A percentile compares a stretch with the other conserved stretches of the same genome.
Conservation (phyloP, 2,329 filamentous ascomycete species). For the Neospermospora avenae region DNA sequence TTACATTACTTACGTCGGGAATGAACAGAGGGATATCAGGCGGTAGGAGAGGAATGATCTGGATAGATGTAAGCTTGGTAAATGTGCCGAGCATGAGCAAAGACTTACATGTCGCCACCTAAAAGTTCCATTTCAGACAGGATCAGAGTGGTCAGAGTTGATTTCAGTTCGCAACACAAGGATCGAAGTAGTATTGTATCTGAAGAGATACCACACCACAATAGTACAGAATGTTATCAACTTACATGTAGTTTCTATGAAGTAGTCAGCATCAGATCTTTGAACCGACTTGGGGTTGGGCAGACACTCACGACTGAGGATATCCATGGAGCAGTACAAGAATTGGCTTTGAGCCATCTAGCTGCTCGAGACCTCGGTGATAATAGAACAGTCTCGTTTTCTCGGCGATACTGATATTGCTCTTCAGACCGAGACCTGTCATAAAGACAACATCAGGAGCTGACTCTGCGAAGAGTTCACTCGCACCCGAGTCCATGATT, state of each 20-base stretch:
- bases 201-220: too few relatives aligned
- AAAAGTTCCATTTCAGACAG: neutral
- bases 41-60: conserved; percentile 40
- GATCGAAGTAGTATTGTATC: neutral
- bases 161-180: too few relatives aligned
- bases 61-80: neutral
- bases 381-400: conserved; percentile 19
- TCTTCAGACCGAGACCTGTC: conserved; percentile 17
- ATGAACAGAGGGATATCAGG: conserved; percentile 43
- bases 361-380: conserved; percentile 11
- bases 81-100: neutral
- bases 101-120: conserved; percentile 23
- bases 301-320: conserved; percentile 39
- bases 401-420: conserved; percentile 14
- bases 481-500: neutral
- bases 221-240: neutral
- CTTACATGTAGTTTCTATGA: conserved; percentile 31
- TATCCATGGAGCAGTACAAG: conserved; percentile 45
- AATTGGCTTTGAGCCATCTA: conserved; percentile 30
- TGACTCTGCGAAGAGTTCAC: neutral
- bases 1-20: conserved; percentile 35
- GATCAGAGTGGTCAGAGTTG: too few relatives aligned
- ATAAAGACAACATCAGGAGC: conserved; percentile 16
- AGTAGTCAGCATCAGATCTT: neutral
- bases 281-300: too few relatives aligned